Base-by-base conservation (phyloP, 768 basidiomycete genomes). In the Amanita phalloides region DNA sequence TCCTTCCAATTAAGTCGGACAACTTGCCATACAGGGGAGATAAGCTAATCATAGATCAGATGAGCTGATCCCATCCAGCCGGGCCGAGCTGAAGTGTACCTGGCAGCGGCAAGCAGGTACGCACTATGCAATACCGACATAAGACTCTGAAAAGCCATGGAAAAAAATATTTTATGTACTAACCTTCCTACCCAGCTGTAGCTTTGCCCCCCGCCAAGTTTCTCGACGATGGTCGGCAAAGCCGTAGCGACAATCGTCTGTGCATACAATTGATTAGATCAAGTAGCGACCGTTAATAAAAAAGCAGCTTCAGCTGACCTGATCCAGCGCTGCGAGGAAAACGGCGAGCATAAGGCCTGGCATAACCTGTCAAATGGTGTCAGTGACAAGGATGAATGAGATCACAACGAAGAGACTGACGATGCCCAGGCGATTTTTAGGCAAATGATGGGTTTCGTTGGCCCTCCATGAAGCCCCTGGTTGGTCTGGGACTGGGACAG, bases 21-120 rank as follows among this genome's bases (percentile, higher is more conserved):
- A 89, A 62, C 58, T 90, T 90, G 4, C 90, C 90, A 54, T 89
- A 90, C 1, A 88, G 57, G 0, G 90, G 88, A 0, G 81, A 73
- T 9, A 87, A 68, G 3, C 84, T 71, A 58, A 14, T 25, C 26
- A 41, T 49, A 56, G 28, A 49, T 32, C 43, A 11, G 44, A 58
- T 38, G 7, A 39, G 37, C 42, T 33, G 4, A 23, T 20, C 23
- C 11, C 20, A 14, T 45, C 35, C 48, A 14, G 35, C 37, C 25
- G 38, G 30, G 35, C 7, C 46, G n/a, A 35, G 32, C 30, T 42
- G 23, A 20, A 44, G 51, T 61, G 45, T 35, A 71, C 71, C 66
- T 71, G 5, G 80, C 79, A 4, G 82, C 78, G 0, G 82, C 74
- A 20, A 91, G 76, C 21, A 91, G 67, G 61, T 90, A 91, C 26